Evolutionary conservation across 257 asterid species (phyloP).

Genomic region (Nicotiana paniculata): DNA sequence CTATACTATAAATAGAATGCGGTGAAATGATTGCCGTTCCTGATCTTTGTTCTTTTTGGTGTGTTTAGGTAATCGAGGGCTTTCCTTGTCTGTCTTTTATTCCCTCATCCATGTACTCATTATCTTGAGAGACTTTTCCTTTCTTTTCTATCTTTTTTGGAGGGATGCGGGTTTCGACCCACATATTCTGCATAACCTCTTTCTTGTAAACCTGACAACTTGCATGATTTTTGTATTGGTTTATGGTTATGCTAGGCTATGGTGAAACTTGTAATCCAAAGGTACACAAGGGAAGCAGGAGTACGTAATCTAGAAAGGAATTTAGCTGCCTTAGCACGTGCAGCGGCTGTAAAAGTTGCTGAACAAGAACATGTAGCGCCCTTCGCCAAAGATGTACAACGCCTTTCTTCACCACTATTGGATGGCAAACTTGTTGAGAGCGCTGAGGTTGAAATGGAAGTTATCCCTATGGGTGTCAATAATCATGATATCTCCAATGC

Average conservation of each 20-base stretch:
- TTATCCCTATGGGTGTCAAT: constrained; percentile 80
- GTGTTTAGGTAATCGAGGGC: neutral
- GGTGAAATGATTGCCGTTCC: neutral
- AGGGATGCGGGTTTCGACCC: neutral
- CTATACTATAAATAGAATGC: neutral
- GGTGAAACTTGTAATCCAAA: constrained; percentile 83
- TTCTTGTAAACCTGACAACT: neutral
- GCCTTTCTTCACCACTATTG: constrained; percentile 70
- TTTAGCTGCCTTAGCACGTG: constrained; percentile 98
- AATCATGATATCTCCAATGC: constrained; percentile 75
- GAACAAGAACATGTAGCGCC: constrained; percentile 81
- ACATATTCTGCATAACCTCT: neutral
- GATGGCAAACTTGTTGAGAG: constrained; percentile 80
- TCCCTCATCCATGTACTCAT: neutral
- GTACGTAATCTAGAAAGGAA: constrained; percentile 92
- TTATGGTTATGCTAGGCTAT: constrained; percentile 46
- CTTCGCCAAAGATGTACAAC: constrained; percentile 80
- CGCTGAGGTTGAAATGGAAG: constrained; percentile 98
- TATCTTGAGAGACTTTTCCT: neutral
- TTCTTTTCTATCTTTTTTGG: neutral
- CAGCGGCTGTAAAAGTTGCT: constrained; percentile 89
- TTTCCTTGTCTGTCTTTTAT: neutral
- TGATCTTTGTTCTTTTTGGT: neutral
- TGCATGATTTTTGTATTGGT: neutral
- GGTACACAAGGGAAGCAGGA: constrained; percentile 99